Evolutionary conservation across 495 filamentous ascomycete species (phyloP).

Genomic region (Pyrenula aspistea): DNA sequence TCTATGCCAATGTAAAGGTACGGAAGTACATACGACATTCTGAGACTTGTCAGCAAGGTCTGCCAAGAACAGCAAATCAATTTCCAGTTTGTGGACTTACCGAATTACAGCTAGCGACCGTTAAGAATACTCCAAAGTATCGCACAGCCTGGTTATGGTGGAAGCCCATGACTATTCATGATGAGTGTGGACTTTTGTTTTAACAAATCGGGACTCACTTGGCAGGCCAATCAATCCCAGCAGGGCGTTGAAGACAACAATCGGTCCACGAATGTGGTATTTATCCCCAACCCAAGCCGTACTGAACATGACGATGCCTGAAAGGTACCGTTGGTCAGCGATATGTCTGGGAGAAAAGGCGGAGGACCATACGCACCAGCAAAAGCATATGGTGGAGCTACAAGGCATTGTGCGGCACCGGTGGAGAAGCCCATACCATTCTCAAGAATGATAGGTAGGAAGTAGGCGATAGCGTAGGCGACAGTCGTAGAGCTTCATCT

Average conservation of each 20-base stretch:
- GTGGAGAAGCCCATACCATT: slow-evolving; percentile 45
- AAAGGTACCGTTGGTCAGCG: neutral
- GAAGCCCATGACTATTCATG: slow-evolving; percentile 29
- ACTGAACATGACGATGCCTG: slow-evolving; percentile 38
- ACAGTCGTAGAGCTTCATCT: slow-evolving; percentile 38
- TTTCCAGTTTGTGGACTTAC: no score
- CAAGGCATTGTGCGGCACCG: slow-evolving; percentile 45
- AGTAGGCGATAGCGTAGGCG: slow-evolving; percentile 54
- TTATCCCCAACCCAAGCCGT: slow-evolving; percentile 42
- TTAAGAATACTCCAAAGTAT: slow-evolving; percentile 55
- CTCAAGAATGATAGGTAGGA: slow-evolving; percentile 51
- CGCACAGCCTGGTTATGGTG: slow-evolving; percentile 31
- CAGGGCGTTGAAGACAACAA: slow-evolving; percentile 43
- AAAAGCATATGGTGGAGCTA: slow-evolving; percentile 49
- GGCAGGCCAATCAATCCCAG: slow-evolving; percentile 37
- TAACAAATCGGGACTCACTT: neutral
- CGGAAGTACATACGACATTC: neutral
- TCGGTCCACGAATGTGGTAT: slow-evolving; percentile 41
- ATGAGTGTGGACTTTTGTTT: no score
- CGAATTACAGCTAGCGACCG: slow-evolving; percentile 45
- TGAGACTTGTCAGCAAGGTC: neutral
- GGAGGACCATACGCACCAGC: slow-evolving; percentile 19
- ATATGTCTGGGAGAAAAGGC: neutral
- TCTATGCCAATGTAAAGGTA: neutral
- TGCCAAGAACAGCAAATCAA: neutral